phyloP scores from a whole-genome alignment of 805 yeast genomes.

The Cephaloascus fragrans region DNA sequence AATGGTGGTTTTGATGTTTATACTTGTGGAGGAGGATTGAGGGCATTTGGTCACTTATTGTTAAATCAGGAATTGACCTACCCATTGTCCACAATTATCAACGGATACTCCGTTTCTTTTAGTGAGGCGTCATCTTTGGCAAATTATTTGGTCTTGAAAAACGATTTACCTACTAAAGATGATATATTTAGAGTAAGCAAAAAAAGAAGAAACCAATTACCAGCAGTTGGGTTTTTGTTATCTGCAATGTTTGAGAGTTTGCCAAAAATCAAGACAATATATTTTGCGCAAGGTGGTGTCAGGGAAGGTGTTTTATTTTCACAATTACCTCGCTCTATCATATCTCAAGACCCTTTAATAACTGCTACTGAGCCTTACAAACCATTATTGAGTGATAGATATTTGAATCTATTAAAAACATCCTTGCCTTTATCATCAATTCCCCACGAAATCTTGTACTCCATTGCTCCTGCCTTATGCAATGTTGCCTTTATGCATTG shows the following conservation, averaged over 20 bases:
- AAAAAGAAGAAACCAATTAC: slow-evolving; percentile 55
- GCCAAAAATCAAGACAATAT: slow-evolving; percentile 51
- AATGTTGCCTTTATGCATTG: slow-evolving; percentile 71
- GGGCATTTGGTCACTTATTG: slow-evolving; percentile 59
- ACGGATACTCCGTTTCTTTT: slow-evolving; percentile 55
- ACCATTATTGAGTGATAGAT: slow-evolving; percentile 50
- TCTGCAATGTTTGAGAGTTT: slow-evolving; percentile 54
- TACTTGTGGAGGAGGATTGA: slow-evolving; percentile 66
- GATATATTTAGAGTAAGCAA: slow-evolving; percentile 58
- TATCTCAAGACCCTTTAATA: slow-evolving; percentile 58
- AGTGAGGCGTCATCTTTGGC: slow-evolving; percentile 41
- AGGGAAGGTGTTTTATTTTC: slow-evolving; percentile 69
- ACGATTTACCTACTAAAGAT: slow-evolving; percentile 30
- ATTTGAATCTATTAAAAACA: slow-evolving; percentile 40
- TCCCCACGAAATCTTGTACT: slow-evolving; percentile 45
- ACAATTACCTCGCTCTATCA: slow-evolving; percentile 44
- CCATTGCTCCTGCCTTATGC: slow-evolving; percentile 64
- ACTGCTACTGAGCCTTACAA: slow-evolving; percentile 68
- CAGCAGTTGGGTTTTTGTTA: slow-evolving; percentile 56
- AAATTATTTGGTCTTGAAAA: slow-evolving; percentile 40
- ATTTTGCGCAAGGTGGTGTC: slow-evolving; percentile 70
- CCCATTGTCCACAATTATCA: slow-evolving; percentile 62
- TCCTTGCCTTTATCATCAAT: slow-evolving; percentile 47
- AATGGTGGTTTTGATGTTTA: slow-evolving; percentile 57
- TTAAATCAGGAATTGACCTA: slow-evolving; percentile 37